Evolutionary conservation across 2,329 filamentous ascomycete genomes (phyloP), one percentile per base, ranked within the genome.

Genomic region (Penicillium sp.): DNA sequence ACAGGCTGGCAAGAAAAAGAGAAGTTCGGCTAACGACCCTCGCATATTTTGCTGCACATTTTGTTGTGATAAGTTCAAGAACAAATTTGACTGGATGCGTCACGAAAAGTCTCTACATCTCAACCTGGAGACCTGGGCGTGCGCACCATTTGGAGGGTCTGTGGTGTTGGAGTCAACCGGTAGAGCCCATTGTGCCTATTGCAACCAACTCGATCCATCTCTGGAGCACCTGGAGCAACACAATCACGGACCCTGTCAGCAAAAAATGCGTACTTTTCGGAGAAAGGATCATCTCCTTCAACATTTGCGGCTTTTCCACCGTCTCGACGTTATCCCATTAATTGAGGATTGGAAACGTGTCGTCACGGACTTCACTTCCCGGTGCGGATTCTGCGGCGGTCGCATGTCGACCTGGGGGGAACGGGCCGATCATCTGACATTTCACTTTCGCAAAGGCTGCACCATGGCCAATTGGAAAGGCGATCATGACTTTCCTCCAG

Each of bases 201-300:
- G 76, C 55, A 69, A 72, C 38, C 61, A 61, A 4, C 52, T 72
- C 17, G 70, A 77, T 35, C 75, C 76, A 0, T 68, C 63, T 1
- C 51, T 64, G 6, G 70, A 73, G 2, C 77, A 79, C 53, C 59
- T 77, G 2, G 71, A 74, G 38, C 64, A 61, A 6, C 77, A 79
- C 57, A 74, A 76, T 34, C 70, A 77, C 52, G 54, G 59, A 10
- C 63, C 67, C 6, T 79, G 76, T 57, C 70, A 72, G 46, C 69
- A 72, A 34, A 74, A 75, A 37, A 66, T 69, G 21, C 68, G 74
- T 17, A 75, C 72, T 0, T 78, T 79, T 57, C 75, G 73, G 51
- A 67, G 77, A 6, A 79, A 79, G 58, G 77, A 79, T 51, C 77
- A 79, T 52, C 65, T 79, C 0, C 64, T 75, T 24, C 77, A 79